These are phyloP conservation scores for Amanita jacksonii DNA, from an alignment of 768 basidiomycete species.

Conservation along the genomic window DNA sequence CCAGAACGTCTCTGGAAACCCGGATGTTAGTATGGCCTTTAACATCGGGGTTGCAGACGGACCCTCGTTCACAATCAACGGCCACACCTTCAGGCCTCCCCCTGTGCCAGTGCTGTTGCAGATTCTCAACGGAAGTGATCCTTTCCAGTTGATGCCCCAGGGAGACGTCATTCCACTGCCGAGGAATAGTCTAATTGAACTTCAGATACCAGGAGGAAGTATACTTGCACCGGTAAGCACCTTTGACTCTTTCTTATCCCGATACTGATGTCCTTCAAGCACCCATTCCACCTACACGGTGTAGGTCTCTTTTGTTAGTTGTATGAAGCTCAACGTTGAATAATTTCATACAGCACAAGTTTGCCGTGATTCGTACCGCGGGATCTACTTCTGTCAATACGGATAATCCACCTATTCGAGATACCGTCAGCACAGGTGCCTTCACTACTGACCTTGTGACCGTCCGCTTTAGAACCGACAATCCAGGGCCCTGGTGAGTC, in stretches of 20 bases:
- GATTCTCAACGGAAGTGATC: conserved; percentile 28
- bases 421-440: conserved; percentile 6
- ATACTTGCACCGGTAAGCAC: conserved; percentile 23
- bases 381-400: conserved; percentile 29
- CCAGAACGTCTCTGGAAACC: conserved; percentile 30
- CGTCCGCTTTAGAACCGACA: conserved; percentile 7
- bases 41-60: conserved; percentile 17
- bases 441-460: background rate
- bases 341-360: conserved; percentile 19
- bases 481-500: conserved; percentile 7
- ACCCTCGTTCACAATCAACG: conserved; percentile 24
- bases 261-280: conserved; percentile 13
- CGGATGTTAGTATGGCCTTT: conserved; percentile 27
- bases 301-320: conserved; percentile 13
- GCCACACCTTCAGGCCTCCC: conserved; percentile 25
- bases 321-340: background rate
- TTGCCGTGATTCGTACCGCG: conserved; percentile 32
- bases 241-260: background rate
- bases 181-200: conserved; percentile 35
- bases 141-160: conserved; percentile 26
- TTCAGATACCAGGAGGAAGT: conserved; percentile 33
- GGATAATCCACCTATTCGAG: conserved; percentile 20
- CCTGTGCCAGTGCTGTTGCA: conserved; percentile 37
- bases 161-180: conserved; percentile 35
- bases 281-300: conserved; percentile 37